A percentile compares a stretch with the other conserved stretches of the same genome.
Conservation (phyloP, 139 green algal species). For the Chlorella ohadii region DNA sequence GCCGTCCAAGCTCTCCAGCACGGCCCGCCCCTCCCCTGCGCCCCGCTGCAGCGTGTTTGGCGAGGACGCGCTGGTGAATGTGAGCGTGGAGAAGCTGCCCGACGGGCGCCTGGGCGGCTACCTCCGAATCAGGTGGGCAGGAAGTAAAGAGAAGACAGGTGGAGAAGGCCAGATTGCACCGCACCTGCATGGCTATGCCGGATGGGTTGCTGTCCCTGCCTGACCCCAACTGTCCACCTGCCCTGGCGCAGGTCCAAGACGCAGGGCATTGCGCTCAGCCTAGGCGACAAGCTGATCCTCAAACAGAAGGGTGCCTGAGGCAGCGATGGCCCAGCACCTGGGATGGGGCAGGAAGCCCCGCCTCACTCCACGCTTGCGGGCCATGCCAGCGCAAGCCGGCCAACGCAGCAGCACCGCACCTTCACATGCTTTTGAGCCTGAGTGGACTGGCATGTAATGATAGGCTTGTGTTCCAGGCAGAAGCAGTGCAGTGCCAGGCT, state of each 20-base stretch:
- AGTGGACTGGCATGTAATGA: no score
- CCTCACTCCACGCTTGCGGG: background rate
- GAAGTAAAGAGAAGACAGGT: no score
- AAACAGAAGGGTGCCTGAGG: conserved; percentile 86
- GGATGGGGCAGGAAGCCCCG: no score
- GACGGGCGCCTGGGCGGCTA: conserved; percentile 92
- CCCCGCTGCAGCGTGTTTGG: conserved; percentile 84
- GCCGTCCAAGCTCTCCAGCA: no score
- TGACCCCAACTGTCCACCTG: background rate
- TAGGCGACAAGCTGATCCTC: conserved; percentile 99
- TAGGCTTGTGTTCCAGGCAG: no score
- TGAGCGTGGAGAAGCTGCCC: conserved; percentile 91
- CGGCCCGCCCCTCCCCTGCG: no score
- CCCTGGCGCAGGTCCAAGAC: conserved; percentile 63
- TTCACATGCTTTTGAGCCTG: no score
- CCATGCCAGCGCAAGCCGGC: background rate
- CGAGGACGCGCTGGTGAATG: conserved; percentile 98
- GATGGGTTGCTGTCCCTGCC: no score
- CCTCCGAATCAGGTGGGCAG: conserved; percentile 96
- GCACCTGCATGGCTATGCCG: no score
- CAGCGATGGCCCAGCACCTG: background rate
- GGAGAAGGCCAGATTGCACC: no score
- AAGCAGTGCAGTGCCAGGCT: no score
- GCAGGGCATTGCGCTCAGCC: conserved; percentile 91
- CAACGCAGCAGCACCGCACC: no score